Base-by-base conservation (phyloP, 2,329 filamentous ascomycete genomes). In the Talaromyces amestolkiae region DNA sequence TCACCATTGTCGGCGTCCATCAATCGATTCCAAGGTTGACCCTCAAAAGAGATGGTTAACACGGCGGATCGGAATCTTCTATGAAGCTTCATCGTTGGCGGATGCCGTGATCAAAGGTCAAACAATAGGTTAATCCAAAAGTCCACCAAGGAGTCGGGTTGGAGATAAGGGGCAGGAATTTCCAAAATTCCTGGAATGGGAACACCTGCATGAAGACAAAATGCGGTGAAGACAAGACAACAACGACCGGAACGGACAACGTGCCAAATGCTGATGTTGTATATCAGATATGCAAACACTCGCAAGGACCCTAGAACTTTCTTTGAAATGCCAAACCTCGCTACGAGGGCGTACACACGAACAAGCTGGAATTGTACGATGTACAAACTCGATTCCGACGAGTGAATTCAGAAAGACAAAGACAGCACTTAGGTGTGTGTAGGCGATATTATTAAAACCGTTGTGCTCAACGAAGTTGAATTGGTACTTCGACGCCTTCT, bases 21-120 rank as follows among this genome's bases (percentile, higher is more conserved):
- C 83, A 72, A 82, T 83, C 73, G 75, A 83, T 80, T 77, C 77
- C 72, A 77, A 82, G 79, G 81, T 75, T 82, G 67, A 72, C 82
- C 79, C 78, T 80, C 77, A 73, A 80, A 81, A 82, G 82, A 85
- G 85, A 85, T 84, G 83, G 88, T 84, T 90, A 78, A 89, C 86
- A 82, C 85, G 86, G 84, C 82, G 86, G 86, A 85, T 86, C 85
- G 75, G 79, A 83, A 83, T 81, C 77, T 72, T 77, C 74, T 62
- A 69, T 64, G 77, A 80, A 81, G 83, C 79, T 75, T 76, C 81
- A 78, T 82, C 80, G 66, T 66, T 83, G 82, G 84, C 79, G 77
- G 76, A 65, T 84, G 80, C 83, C 83, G 76, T 79, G 82, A 83
- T 80, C 81, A 76, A 77, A 82, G 81, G 81, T 79, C 77, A 75